Conservation (phyloP, 2,329 filamentous ascomycete species). For the Pseudogymnoascus sp. region DNA sequence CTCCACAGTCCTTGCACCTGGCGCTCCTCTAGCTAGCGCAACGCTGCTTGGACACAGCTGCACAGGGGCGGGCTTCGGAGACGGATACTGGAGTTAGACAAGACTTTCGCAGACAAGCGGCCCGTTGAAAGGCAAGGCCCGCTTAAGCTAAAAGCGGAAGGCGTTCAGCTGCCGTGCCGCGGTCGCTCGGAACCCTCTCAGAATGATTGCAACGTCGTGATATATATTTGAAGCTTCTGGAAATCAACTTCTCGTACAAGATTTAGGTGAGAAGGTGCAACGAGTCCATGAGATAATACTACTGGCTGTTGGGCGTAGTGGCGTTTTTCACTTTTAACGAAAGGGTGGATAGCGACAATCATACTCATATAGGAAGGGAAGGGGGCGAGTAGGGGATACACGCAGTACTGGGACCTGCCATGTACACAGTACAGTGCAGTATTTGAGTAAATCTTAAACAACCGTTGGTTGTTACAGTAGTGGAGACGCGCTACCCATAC, state of each 20-base stretch:
- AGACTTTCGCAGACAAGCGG: not conserved
- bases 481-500: not conserved
- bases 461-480: not conserved
- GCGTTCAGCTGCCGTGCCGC: not conserved
- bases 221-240: not conserved
- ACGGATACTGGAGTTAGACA: not conserved
- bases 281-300: not conserved
- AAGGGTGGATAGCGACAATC: not conserved
- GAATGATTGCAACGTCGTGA: not conserved
- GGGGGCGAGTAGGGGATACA: not conserved
- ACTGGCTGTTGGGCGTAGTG: not conserved
- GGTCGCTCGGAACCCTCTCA: not conserved
- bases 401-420: not conserved
- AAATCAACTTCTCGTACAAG: not conserved
- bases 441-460: not conserved
- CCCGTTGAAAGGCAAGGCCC: not conserved
- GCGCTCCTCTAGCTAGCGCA: not conserved
- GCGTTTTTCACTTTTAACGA: not conserved
- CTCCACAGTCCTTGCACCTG: not conserved
- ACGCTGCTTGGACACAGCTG: not conserved
- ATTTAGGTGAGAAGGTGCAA: not conserved
- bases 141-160: not conserved
- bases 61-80: not conserved
- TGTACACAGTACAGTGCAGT: not conserved
- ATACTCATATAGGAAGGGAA: not conserved